Percentiles rank a stretch among this genome's conserved stretches.
These are phyloP conservation scores for Simmondsia chinensis DNA, from an alignment of 148 eudicot species.

Conservation along the genomic window DNA sequence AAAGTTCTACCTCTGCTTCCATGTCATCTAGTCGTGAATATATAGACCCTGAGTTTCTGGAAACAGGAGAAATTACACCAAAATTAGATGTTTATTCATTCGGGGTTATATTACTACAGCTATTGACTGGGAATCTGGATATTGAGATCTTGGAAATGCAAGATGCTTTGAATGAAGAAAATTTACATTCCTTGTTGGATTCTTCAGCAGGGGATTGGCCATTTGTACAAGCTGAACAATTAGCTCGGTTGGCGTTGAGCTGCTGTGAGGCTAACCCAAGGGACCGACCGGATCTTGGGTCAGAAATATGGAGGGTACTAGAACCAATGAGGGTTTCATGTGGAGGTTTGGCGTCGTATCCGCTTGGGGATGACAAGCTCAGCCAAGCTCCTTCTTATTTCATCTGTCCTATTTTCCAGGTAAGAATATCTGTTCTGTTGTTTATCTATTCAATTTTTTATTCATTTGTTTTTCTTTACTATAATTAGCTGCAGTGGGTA, in stretches of 20 bases:
- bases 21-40: slow-evolving; percentile 21
- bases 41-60: slow-evolving; percentile 52
- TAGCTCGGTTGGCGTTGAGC: slow-evolving; percentile 59
- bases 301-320: slow-evolving; percentile 66
- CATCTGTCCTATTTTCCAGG: slow-evolving; percentile 84
- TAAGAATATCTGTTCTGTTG: slow-evolving; percentile 9
- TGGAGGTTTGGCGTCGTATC: slow-evolving; percentile 25
- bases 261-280: slow-evolving; percentile 40
- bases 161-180: slow-evolving; percentile 35
- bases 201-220: slow-evolving; percentile 90
- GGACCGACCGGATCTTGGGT: slow-evolving; percentile 51
- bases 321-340: slow-evolving; percentile 51
- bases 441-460: neutral
- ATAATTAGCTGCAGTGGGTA: no score
- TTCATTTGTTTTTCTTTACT: no score
- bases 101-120: slow-evolving; percentile 51
- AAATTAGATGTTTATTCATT: slow-evolving; percentile 68
- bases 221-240: slow-evolving; percentile 68
- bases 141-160: slow-evolving; percentile 36
- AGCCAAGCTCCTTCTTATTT: slow-evolving; percentile 59
- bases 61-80: slow-evolving; percentile 44
- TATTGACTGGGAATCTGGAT: slow-evolving; percentile 56
- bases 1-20: slow-evolving; percentile 19
- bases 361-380: slow-evolving; percentile 26
- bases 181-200: slow-evolving; percentile 47